Evolutionary conservation across 768 basidiomycete genomes (phyloP).

Genomic region (Pleurotus eryngii): DNA sequence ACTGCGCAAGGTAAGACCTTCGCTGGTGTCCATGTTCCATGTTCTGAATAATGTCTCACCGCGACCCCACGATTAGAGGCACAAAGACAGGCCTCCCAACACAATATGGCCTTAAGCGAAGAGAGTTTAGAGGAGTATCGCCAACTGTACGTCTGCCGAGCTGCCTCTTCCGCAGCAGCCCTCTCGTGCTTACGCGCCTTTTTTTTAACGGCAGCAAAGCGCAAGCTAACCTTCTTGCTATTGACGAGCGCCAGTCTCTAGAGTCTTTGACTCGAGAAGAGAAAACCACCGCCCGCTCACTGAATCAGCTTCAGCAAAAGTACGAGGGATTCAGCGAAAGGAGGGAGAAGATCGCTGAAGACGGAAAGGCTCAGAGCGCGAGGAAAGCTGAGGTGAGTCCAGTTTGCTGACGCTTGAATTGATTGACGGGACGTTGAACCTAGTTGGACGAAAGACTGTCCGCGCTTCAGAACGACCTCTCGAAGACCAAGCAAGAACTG

Average conservation of each 20-base stretch:
- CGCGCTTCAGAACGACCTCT: constrained; percentile 57
- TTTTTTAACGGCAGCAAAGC: constrained; percentile 56
- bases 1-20: constrained; percentile 66
- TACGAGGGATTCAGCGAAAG: constrained; percentile 62
- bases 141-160: constrained; percentile 50
- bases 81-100: constrained; percentile 66
- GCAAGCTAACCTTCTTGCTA: constrained; percentile 71
- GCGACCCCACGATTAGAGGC: constrained; percentile 46
- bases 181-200: not conserved
- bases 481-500: constrained; percentile 67
- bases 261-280: constrained; percentile 81
- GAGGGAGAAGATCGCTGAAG: constrained; percentile 52
- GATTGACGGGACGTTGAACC: not conserved
- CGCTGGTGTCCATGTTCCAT: not conserved
- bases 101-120: constrained; percentile 76
- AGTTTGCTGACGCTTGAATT: not conserved
- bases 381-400: constrained; percentile 57
- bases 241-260: constrained; percentile 83
- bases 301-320: constrained; percentile 66
- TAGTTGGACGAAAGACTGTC: constrained; percentile 63
- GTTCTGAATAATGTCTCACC: not conserved
- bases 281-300: constrained; percentile 64
- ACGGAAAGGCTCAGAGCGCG: constrained; percentile 42
- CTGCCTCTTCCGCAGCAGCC: not conserved
- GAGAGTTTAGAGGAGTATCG: constrained; percentile 88